A percentile compares a stretch with the other conserved stretches of the same genome.
Evolutionary conservation across 805 yeast species (phyloP).

Genomic region (Sungouiella blattae): DNA sequence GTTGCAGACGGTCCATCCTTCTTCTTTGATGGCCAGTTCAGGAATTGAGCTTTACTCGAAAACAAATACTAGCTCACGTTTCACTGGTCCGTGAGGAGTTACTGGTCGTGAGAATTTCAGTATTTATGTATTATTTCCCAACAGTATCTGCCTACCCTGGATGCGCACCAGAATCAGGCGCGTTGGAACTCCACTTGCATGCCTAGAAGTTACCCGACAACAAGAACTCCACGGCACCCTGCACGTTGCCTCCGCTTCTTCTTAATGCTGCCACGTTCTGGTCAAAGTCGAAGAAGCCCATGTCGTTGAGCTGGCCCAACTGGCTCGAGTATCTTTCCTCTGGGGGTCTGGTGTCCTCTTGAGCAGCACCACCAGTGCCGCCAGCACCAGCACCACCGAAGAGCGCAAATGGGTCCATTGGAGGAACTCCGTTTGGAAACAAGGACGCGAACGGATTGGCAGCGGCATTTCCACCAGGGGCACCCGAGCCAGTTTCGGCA

Average conservation of each 20-base stretch:
- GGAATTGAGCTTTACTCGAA: too few species aligned
- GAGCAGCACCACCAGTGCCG: constrained; percentile 23
- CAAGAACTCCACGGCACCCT: constrained; percentile 90
- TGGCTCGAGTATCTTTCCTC: constrained; percentile 43
- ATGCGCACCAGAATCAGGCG: too few species aligned
- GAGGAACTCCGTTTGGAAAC: constrained; percentile 33
- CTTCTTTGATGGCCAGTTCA: too few species aligned
- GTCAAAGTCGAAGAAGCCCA: constrained; percentile 85
- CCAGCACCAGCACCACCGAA: constrained; percentile 39
- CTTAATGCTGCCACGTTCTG: constrained; percentile 87
- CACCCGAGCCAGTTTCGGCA: constrained; percentile 7
- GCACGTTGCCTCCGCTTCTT: constrained; percentile 95
- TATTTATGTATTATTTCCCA: too few species aligned
- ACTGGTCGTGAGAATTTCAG: too few species aligned
- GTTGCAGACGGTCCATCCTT: too few species aligned
- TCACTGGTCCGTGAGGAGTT: too few species aligned
- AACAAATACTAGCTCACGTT: too few species aligned
- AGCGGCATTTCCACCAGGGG: constrained; percentile 10
- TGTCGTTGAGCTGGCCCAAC: constrained; percentile 44
- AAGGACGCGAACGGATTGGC: constrained; percentile 40
- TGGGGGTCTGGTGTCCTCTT: constrained; percentile 42
- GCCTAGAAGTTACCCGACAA: constrained; percentile 26
- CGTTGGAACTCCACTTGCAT: too few species aligned
- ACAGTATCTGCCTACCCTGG: too few species aligned
- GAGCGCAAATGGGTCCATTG: constrained; percentile 52